Percentiles rank a stretch among this genome's conserved stretches.
Evolutionary conservation across 2,329 filamentous ascomycete genomes (phyloP).

Genomic region (Helotiales sp.): DNA sequence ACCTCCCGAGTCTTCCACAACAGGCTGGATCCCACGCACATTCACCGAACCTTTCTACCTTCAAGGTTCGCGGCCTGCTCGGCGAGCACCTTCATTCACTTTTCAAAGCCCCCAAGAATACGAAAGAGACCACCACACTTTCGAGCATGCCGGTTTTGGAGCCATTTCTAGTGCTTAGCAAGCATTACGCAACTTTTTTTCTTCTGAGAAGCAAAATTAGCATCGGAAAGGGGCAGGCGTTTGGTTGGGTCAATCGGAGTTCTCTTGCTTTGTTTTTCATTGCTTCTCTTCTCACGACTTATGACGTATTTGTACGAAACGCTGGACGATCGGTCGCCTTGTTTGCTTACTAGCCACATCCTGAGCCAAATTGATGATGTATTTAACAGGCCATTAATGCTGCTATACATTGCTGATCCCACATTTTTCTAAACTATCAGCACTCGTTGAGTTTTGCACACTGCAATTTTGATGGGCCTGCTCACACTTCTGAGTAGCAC

Average conservation of each 20-base stretch:
- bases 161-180: not conserved
- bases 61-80: not conserved
- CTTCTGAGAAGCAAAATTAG: not conserved
- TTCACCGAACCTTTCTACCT: not conserved
- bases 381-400: too few species aligned
- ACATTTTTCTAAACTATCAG: too few species aligned
- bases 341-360: not conserved
- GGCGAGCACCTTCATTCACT: not conserved
- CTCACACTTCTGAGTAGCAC: too few species aligned
- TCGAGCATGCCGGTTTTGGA: conserved; percentile 2
- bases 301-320: not conserved
- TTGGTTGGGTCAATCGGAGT: not conserved
- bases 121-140: not conserved
- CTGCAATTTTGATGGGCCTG: too few species aligned
- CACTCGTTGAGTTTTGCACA: too few species aligned
- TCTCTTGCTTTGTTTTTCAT: not conserved
- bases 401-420: too few species aligned
- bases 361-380: too few species aligned
- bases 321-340: conserved; percentile 1
- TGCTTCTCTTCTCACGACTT: not conserved
- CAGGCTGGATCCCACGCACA: not conserved
- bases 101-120: not conserved
- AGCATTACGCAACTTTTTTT: not conserved
- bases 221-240: not conserved
- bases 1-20: not conserved